Base-by-base conservation (phyloP, 306 rosid species). In the Rubus idaeus region DNA sequence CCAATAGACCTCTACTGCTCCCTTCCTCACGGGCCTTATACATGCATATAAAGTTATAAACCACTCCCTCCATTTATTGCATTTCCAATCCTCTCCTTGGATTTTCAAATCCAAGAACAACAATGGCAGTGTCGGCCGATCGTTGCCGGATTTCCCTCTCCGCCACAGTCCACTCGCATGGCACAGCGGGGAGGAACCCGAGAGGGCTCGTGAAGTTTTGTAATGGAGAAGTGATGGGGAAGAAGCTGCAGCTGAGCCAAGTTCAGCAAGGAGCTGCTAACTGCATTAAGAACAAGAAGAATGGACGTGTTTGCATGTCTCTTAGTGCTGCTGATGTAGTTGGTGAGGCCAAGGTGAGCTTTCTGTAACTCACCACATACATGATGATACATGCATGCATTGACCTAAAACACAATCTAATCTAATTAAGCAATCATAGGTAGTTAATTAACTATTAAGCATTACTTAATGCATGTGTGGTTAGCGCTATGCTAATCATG, bases 171-270 rank as follows among this genome's bases (percentile, higher is more conserved):
- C 84, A 79, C 51, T 44, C 79, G 20, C 75, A 61, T 8, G 66
- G 84, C 0, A 49, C 57, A 0, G 66, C 80, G 0, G 69, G 86
- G 73, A 72, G 85, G 82, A 83, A 55, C 16, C 80, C 61, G 77
- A 76, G 77, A 77, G 71, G 79, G 58, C 63, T 51, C 17, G 81
- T 83, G 17, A 81, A 81, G 78, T 85, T 83, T 55, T 42, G 86
- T 23, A 75, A 83, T 30, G 89, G 86, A 18, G 88, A 88, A 49
- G 35, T 86, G 50, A 85, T 81, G 91, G 91, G 91, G 75, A 83
- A 71, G 76, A 88, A 83, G 73, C 70, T 88, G 66, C 77, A 37
- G 83, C 77, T 84, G 70, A 30, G 58, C 18, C 69, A 74, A 5
- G 41, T 76, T 20, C 83, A 82, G 74, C 81, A 50, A 50, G 68